Evolutionary conservation across 2,329 filamentous ascomycete genomes (phyloP), one percentile per base, ranked within the genome.

Genomic region (Epichloe brachyelytri): DNA sequence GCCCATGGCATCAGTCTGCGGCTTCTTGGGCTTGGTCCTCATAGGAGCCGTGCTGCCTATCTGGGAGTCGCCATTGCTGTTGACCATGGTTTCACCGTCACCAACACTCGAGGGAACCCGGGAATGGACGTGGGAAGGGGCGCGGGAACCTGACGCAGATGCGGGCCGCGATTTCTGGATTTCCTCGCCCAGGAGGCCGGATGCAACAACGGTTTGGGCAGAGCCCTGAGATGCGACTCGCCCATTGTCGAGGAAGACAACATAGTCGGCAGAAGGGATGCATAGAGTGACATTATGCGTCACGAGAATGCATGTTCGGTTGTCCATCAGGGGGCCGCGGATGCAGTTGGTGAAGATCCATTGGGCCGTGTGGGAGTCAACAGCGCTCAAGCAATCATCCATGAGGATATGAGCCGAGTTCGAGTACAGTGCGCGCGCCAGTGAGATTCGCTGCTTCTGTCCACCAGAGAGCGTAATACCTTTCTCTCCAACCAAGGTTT

Each of bases 281-380:
- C 88, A 93, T 17, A 98, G 78, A n/a, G 86, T 79, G 30, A 93
- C 80, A 62, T 97, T 98, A 71, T 98, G 93, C 0, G 93, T 96
- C 37, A 98, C 91, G 43, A 98, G 76, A 50, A 98, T 88, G 66
- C 93, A 97, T 30, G 93, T 97, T 41, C 93, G 82, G 62, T 83
- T 77, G 52, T 78, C 72, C 93, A 98, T 97, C 48, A 98, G 70
- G 5, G 88, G 86, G 2, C 93, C 93, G 59, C 83, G 83, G 56
- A 98, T 83, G 53, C 90, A 95, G 67, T 95, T 86, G 63, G 85
- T 86, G 69, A 97, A 97, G 58, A 98, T 97, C 84, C 94, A 96
- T 66, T 96, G 94, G 2, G 90, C 90, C 0, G 93, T 97, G 61
- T 98, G 93, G 3, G 93, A 94, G 66, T 98, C 93, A 36, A 98